Evolutionary conservation across 495 filamentous ascomycete species (phyloP).

Genomic region (Aspergillus avenaceus): DNA sequence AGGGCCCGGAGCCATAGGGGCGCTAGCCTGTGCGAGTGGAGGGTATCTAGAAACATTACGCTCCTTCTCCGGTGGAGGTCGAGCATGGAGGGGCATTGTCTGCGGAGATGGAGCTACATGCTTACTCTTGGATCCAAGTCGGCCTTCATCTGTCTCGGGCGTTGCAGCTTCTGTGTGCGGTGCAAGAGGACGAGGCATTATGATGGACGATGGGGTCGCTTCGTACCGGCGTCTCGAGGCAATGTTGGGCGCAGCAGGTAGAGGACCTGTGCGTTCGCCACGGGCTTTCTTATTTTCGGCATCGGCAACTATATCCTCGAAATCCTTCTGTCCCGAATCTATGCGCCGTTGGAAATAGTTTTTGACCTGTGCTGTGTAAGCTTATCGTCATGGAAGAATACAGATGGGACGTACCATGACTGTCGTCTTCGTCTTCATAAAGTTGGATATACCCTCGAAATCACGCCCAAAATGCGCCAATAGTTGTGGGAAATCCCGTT

Average conservation of each 20-base stretch:
- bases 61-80: constrained; percentile 32
- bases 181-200: constrained; percentile 57
- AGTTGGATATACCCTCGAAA: constrained; percentile 75
- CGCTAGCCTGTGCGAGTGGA: constrained; percentile 42
- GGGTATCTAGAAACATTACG: constrained; percentile 35
- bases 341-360: constrained; percentile 83
- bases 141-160: constrained; percentile 50
- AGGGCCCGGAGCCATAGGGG: constrained; percentile 25
- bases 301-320: constrained; percentile 61
- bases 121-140: constrained; percentile 42
- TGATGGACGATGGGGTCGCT: constrained; percentile 51
- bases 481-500: constrained; percentile 72
- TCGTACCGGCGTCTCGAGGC: constrained; percentile 58
- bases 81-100: constrained; percentile 27
- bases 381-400: background rate
- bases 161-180: constrained; percentile 48
- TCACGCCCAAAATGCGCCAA: constrained; percentile 84
- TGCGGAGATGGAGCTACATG: constrained; percentile 30
- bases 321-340: constrained; percentile 63
- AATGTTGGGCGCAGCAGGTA: constrained; percentile 54
- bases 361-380: constrained; percentile 64
- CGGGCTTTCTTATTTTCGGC: constrained; percentile 66
- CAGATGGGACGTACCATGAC: constrained; percentile 68
- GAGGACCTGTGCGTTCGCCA: constrained; percentile 66
- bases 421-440: constrained; percentile 88